Base-by-base conservation (phyloP, 1,284 basidiomycete species). In the Trametes polyzona region DNA sequence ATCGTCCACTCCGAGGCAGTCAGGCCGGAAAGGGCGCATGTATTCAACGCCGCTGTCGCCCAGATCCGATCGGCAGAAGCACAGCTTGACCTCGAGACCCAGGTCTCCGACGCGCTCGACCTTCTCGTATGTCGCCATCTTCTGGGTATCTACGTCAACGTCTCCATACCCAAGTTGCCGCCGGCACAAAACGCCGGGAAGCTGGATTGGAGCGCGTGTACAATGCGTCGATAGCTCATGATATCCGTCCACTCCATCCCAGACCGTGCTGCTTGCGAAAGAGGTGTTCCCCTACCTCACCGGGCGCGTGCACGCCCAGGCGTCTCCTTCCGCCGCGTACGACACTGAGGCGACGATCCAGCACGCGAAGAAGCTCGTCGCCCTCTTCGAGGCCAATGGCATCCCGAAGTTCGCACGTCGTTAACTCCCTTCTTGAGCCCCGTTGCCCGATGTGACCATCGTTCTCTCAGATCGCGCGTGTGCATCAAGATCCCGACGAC, bases 401-500 rank as follows among this genome's bases (percentile, higher is more conserved):
- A 80, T 81, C 50, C 74, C 77, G 27, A 74, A 70, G 77, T 79
- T 54, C 27, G 71, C 63, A 29, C 37, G 26, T 36, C 27, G 16
- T 24, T 30, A 46, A n/a, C 14, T 35, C 43, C 26, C 17, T 41
- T 19, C 11, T 40, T 26, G 12, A 17, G 24, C 21, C 10, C 47
- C 19, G 27, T 24, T 47, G 26, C 29, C 42, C 37, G 21, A 9
- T 44, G 24, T 24, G 33, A 19, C 33, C 27, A n/a, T 33, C 24
- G 10, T 26, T 23, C 27, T 41, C 12, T 42, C 24, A 80, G 78
- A 51, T 69, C 73, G 12, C 72, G 79, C 4, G 78, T 81, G 4
- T 80, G 78, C 64, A 79, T 83, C 69, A 83, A 83, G 62, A 81
- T 82, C 33, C 80, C 79, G 9, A 71, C 75, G 6, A 81, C 79